Evolutionary conservation across 2,329 filamentous ascomycete species (phyloP), one percentile per base, ranked within the genome.

Genomic region (Calonectria pteridis): DNA sequence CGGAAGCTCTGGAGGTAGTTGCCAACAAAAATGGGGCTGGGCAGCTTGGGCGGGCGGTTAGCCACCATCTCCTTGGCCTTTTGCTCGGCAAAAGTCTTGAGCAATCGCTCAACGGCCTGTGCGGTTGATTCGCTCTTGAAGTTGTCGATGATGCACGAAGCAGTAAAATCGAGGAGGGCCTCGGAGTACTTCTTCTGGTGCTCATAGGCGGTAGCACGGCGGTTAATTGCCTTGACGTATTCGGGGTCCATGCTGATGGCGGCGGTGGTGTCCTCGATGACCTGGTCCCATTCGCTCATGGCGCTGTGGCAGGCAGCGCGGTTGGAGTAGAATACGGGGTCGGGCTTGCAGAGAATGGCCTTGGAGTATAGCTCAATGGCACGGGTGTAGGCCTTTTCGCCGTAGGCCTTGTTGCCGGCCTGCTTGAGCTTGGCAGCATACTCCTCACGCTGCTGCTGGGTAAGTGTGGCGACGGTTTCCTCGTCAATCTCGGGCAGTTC

Each of bases 1-100:
- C 97, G 94, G 94, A 99, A 99, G 88, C 96, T 98, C 87, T 98
- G 96, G 37, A 99, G 93, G 86, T 99, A 99, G 89, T 99, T 99
- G 83, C 95, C 95, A 78, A 99, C 96, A 80, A 98, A 99, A 16
- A 96, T 98, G 35, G 97, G 94, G 85, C 96, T 98, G 26, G 97
- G 97, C 65, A 99, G 91, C 87, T 95, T 96, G 87, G 95, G 94
- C 40, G 89, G 87, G 86, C 97, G 96, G 85, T 96, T 96, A 73
- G 90, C 90, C 81, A 99, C 89, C 82, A 99, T 98, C 77, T 92
- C 93, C 87, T 96, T 95, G 77, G 94, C 96, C 89, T 98, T 98
- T 78, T 94, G 90, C 86, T 98, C 96, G 59, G 97, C 97, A 64
- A 98, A 96, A 88, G 98, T 98, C 90, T 98, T 98, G 76, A 99